Evolutionary conservation across 2,329 filamentous ascomycete genomes (phyloP).

Genomic region (Gnomoniopsis sp.): DNA sequence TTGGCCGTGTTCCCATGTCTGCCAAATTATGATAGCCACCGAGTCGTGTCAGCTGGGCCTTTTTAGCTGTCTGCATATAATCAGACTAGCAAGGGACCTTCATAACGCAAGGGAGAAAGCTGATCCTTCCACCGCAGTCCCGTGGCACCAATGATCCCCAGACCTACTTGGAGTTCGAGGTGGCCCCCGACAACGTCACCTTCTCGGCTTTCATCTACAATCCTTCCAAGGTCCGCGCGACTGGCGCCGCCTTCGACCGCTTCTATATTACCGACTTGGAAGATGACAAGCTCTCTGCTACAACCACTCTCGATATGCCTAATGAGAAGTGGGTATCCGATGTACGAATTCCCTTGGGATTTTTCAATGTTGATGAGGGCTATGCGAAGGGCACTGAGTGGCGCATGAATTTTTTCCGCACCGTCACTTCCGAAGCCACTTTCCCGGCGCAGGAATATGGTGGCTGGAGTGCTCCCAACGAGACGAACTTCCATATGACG

Average conservation of each 20-base stretch:
- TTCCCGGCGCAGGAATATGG: slow-evolving; percentile 42
- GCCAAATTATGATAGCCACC: too few species aligned
- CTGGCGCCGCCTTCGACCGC: slow-evolving; percentile 40
- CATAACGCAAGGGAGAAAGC: neutral
- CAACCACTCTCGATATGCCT: slow-evolving; percentile 35
- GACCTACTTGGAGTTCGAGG: slow-evolving; percentile 49
- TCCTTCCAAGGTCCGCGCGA: slow-evolving; percentile 40
- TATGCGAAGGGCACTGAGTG: slow-evolving; percentile 40
- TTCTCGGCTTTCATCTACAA: slow-evolving; percentile 51
- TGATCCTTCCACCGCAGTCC: slow-evolving; percentile 20
- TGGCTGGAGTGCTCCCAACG: slow-evolving; percentile 43
- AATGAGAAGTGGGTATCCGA: slow-evolving; percentile 38
- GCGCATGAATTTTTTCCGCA: slow-evolving; percentile 53
- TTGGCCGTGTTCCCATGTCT: too few species aligned
- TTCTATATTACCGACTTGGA: slow-evolving; percentile 38
- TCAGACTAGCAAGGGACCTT: neutral
- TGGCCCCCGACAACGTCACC: slow-evolving; percentile 48
- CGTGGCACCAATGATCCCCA: slow-evolving; percentile 42
- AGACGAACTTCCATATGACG: slow-evolving; percentile 46
- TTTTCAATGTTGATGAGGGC: slow-evolving; percentile 46
- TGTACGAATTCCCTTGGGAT: slow-evolving; percentile 40
- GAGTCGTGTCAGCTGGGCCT: neutral
- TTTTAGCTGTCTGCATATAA: neutral
- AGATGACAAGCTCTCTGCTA: slow-evolving; percentile 37
- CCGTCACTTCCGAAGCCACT: slow-evolving; percentile 37